Evolutionary conservation across 2,329 filamentous ascomycete species (phyloP).

Genomic region (Trichoderma sp.): DNA sequence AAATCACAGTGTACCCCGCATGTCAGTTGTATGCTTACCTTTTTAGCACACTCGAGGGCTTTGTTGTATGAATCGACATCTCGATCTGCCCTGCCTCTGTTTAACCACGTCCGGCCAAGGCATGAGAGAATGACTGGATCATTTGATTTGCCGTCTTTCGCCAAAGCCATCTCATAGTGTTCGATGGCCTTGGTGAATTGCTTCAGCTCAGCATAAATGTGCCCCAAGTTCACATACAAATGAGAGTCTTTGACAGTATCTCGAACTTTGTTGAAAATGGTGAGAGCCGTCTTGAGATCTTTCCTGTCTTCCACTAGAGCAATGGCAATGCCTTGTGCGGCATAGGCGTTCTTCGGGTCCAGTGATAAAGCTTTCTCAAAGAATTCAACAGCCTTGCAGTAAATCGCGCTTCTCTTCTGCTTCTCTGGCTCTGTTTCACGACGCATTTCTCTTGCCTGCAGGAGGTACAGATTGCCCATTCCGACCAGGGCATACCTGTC

Average conservation of each 20-base stretch:
- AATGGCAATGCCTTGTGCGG: conserved; percentile 93
- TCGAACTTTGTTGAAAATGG: conserved; percentile 86
- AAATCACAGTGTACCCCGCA: not conserved
- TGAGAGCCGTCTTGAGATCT: conserved; percentile 78
- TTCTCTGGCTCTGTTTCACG: conserved; percentile 87
- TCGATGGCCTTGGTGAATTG: conserved; percentile 93
- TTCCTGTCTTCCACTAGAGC: conserved; percentile 94
- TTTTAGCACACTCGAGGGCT: conserved; percentile 64
- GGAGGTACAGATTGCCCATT: conserved; percentile 92
- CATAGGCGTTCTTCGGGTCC: conserved; percentile 94
- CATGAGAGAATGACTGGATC: conserved; percentile 83
- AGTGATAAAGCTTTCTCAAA: conserved; percentile 96
- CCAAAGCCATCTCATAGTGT: conserved; percentile 84
- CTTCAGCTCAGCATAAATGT: conserved; percentile 86
- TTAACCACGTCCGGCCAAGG: conserved; percentile 83
- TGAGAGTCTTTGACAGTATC: conserved; percentile 88
- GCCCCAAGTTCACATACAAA: conserved; percentile 90
- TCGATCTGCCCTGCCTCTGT: conserved; percentile 70
- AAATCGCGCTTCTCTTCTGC: conserved; percentile 84
- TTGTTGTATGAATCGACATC: conserved; percentile 62
- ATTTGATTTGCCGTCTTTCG: conserved; percentile 72
- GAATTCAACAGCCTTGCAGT: conserved; percentile 93
- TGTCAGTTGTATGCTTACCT: conserved; percentile 49
- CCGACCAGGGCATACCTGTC: conserved; percentile 95
- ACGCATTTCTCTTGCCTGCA: conserved; percentile 90